phyloP scores from a whole-genome alignment of 345 rosid genomes.

The Physaria fendleri region DNA sequence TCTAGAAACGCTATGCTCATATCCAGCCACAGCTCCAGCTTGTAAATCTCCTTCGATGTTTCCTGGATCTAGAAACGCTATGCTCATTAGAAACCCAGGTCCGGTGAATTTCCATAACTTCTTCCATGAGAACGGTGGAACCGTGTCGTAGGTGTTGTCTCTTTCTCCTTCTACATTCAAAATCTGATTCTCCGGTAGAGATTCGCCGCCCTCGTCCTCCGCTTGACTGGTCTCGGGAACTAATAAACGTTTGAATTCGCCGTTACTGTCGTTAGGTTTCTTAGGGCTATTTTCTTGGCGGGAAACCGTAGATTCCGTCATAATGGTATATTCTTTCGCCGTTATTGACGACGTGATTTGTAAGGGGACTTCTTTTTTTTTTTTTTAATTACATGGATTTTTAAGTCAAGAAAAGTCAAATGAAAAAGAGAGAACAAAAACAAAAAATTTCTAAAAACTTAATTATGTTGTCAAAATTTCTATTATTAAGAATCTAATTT shows the following conservation, averaged over 20 bases:
- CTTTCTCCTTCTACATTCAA: constrained; percentile 34
- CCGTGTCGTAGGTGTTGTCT: constrained; percentile 21
- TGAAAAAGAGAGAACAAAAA: neutral
- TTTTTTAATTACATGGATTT: neutral
- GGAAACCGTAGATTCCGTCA: constrained; percentile 24
- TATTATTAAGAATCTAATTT: too few species aligned
- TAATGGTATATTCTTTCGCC: constrained; percentile 21
- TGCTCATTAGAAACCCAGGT: constrained; percentile 93
- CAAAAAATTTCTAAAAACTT: constrained; percentile 6
- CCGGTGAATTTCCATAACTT: constrained; percentile 92
- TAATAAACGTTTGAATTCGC: constrained; percentile 43
- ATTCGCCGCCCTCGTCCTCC: constrained; percentile 29
- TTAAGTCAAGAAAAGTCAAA: constrained; percentile 19
- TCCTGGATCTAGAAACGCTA: constrained; percentile 90
- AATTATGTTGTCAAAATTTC: neutral
- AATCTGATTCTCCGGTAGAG: constrained; percentile 48
- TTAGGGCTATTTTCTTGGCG: constrained; percentile 25
- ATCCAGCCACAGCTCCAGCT: constrained; percentile 92
- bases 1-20: constrained; percentile 93
- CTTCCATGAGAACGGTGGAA: constrained; percentile 82
- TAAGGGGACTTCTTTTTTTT: too few species aligned
- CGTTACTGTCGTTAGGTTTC: constrained; percentile 23
- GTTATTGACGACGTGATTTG: constrained; percentile 16
- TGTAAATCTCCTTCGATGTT: constrained; percentile 93
- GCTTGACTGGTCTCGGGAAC: constrained; percentile 15